Conservation (phyloP, 2,329 filamentous ascomycete genomes). For the Dactylellina parvicollis region DNA sequence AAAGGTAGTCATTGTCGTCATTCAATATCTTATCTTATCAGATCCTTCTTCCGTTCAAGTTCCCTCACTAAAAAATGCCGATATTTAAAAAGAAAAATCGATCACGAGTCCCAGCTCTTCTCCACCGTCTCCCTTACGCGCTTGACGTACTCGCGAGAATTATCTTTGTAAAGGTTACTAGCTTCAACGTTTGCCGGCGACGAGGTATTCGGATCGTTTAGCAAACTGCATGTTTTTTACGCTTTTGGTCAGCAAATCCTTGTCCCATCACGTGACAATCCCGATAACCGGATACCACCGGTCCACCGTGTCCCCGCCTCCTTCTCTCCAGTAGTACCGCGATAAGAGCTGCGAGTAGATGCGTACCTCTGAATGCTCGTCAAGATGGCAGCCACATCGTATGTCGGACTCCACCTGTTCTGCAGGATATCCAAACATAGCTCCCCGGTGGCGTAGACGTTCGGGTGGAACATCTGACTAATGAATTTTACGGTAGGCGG, state of each 20-base stretch:
- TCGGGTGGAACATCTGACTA: conserved; percentile 98
- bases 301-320: too few relatives aligned
- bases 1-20: not conserved
- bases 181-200: conserved; percentile 98
- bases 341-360: conserved; percentile 37
- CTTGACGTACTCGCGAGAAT: conserved; percentile 95
- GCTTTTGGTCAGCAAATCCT: conserved; percentile 14
- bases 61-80: too few relatives aligned
- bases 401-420: conserved; percentile 98
- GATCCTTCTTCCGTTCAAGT: not conserved
- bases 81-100: not conserved
- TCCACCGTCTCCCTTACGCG: conserved; percentile 95
- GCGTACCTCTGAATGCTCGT: conserved; percentile 96
- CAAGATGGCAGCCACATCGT: conserved; percentile 95
- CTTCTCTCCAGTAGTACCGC: too few relatives aligned
- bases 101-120: conserved; percentile 86
- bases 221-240: conserved; percentile 69
- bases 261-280: conserved; percentile 33
- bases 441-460: conserved; percentile 96
- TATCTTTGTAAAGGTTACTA: conserved; percentile 98
- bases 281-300: conserved; percentile 11
- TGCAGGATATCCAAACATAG: conserved; percentile 96
- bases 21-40: conserved; percentile 38
- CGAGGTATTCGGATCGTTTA: conserved; percentile 98
- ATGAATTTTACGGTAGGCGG: conserved; percentile 98